These are phyloP conservation scores for Cercospora sp. DNA, from an alignment of 2,329 filamentous ascomycete species.

Conservation along the genomic window DNA sequence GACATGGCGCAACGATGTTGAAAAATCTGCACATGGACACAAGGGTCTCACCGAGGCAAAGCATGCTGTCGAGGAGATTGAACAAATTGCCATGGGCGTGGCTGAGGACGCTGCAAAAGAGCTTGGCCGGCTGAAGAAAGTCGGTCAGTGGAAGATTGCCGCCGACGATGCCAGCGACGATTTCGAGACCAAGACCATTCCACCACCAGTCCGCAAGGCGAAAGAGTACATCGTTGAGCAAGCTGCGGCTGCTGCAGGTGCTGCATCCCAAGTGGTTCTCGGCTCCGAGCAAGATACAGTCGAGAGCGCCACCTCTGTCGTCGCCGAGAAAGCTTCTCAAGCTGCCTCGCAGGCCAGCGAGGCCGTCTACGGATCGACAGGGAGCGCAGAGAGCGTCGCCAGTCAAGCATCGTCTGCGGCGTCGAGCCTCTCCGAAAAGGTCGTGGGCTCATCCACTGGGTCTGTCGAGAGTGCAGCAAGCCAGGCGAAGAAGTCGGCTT, in stretches of 20 bases:
- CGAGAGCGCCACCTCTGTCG: conserved; percentile 40
- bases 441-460: conserved; percentile 38
- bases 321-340: conserved; percentile 30
- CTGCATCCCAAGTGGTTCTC: conserved; percentile 39
- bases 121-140: conserved; percentile 75
- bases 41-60: conserved; percentile 68
- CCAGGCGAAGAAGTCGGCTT: conserved; percentile 46
- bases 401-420: conserved; percentile 49
- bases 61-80: conserved; percentile 65
- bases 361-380: conserved; percentile 36
- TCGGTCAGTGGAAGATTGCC: conserved; percentile 78
- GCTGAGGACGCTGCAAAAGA: conserved; percentile 79
- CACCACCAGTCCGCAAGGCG: conserved; percentile 53
- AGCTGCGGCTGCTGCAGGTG: conserved; percentile 31
- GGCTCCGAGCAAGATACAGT: conserved; percentile 40
- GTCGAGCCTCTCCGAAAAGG: conserved; percentile 22
- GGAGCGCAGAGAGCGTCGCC: conserved; percentile 54
- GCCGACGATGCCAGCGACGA: conserved; percentile 73
- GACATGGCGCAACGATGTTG: conserved; percentile 81
- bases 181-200: conserved; percentile 69
- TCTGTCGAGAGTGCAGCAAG: conserved; percentile 55
- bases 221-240: conserved; percentile 43
- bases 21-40: conserved; percentile 69
- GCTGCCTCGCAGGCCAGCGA: conserved; percentile 36
- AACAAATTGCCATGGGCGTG: conserved; percentile 76